Evolutionary conservation across 2,329 filamentous ascomycete genomes (phyloP), one percentile per base, ranked within the genome.

Genomic region (Ophioceras dolichostomum): DNA sequence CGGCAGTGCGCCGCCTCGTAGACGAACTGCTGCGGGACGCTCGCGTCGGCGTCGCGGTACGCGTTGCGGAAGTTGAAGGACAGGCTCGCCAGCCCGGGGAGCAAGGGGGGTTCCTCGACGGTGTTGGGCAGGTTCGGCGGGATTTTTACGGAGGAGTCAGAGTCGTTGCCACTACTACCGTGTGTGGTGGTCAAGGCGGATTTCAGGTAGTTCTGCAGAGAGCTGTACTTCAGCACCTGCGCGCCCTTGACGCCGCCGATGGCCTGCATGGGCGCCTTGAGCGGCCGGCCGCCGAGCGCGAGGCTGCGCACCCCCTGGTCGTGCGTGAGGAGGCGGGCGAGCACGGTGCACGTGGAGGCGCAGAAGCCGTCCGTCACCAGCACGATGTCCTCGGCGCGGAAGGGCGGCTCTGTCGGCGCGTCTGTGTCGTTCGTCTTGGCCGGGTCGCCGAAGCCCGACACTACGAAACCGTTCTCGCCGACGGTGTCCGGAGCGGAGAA

Each of bases 201-300:
- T 16, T 41, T 31, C 21, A 39, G 48, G 40, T 43, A 54, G 5
- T 37, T 36, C 20, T 38, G 30, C 22, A 38, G 27, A 12, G 14
- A 6, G 22, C 19, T 19, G 30, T 14, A 38, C 30, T 34, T 24
- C 17, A 38, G n/a, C 19, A 38, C 31, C 8, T 56, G 58, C 30
- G 55, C 59, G 17, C 77, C 78, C 44, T 77, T 74, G 28, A 72
- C 67, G 10, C 76, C 78, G 12, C 76, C 74, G 12, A 79, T 61
- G 3, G 62, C 66, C 55, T 79, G 73, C 59, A 78, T 80, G 1
- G 70, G 67, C 1, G 55, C 55, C 0, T 62, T 48, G 10, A 59
- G 55, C 1, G 76, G 68, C 2, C 70, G 67, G 1, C 79, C 78
- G 5, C 79, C 77, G 12, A 77, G 61, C 1, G 65, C 64, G 22